Base-by-base conservation (phyloP, 2,329 filamentous ascomycete genomes). In the Pezicula carpinea region DNA sequence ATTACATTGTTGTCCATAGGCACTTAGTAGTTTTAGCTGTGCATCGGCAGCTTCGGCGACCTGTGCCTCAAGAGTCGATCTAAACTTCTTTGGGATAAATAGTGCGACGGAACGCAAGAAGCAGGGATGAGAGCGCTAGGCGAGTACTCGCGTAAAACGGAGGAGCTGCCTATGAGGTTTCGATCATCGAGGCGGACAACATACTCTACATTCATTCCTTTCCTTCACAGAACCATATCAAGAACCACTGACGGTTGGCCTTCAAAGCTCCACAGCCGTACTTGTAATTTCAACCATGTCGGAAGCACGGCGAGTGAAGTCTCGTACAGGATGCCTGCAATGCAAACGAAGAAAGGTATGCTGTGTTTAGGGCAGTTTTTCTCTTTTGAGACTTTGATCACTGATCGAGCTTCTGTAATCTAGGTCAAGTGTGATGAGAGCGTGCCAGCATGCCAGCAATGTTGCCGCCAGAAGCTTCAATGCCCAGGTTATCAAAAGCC, bases 401-500 rank as follows among this genome's bases (percentile, higher is more conserved):
- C 35, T 14, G 15, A 38, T 17, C 13, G 6, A 6, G 18, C 17
- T 38, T 15, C 2, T 15, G 14, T 18, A 11, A 10, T 40, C n/a
- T 33, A 46, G 44, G 44, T 46, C 14, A 46, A 46, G 18, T 46
- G 44, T 26, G 44, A 46, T 19, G 6, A 39, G 23, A 15, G 15
- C 10, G 15, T 35, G 14, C 44, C 44, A 22, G n/a, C 21, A 15
- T 49, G 47, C 14, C 43, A 43, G 11, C 47, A 49, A 46, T 49
- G 47, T 18, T 19, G 18, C 13, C 43, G 47, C 14, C 47, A 49
- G 22, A 46, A 46, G 36, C 39, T 49, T 11, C 15, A n/a, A 15
- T 49, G 47, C 34, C 47, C 47, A 13, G 47, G 47, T 23, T 49
- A 49, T 23, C 47, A 43, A 36, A 46, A 46, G 33, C 43, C 47